These are phyloP conservation scores for Aspergillus pseudoviridinutans DNA, from an alignment of 2,329 filamentous ascomycete genomes.

Conservation along the genomic window DNA sequence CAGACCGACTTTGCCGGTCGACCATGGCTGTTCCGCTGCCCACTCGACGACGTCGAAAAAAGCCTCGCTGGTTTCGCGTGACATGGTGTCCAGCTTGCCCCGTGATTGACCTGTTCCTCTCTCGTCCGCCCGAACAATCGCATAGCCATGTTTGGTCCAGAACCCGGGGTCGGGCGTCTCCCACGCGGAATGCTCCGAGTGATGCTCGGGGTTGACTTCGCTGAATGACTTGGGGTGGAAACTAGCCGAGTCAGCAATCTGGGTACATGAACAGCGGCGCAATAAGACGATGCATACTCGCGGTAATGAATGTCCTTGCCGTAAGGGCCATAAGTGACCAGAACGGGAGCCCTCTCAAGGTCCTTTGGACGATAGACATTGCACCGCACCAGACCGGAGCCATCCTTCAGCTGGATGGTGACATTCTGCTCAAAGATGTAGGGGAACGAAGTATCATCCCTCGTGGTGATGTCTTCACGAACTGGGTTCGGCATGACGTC, in stretches of 20 bases:
- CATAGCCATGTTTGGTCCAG: conserved; percentile 55
- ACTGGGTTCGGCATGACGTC: conserved; percentile 23
- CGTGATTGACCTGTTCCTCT: conserved; percentile 50
- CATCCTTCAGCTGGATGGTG: conserved; percentile 41
- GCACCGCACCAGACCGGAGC: not conserved
- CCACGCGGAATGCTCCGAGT: conserved; percentile 54
- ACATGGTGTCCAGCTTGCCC: conserved; percentile 53
- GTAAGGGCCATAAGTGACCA: too few relatives aligned
- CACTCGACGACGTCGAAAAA: conserved; percentile 53
- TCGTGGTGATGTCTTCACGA: conserved; percentile 30
- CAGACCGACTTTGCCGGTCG: conserved; percentile 48
- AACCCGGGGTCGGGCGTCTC: conserved; percentile 56
- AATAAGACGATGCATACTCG: too few relatives aligned
- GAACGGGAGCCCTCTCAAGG: too few relatives aligned
- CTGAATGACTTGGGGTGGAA: conserved; percentile 9
- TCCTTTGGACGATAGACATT: too few relatives aligned
- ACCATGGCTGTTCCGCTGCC: conserved; percentile 50
- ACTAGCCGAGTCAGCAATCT: too few relatives aligned
- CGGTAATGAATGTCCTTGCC: too few relatives aligned
- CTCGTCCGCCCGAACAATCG: conserved; percentile 53
- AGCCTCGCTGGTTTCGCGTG: conserved; percentile 47
- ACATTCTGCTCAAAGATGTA: conserved; percentile 53
- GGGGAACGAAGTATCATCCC: conserved; percentile 30
- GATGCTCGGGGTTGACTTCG: conserved; percentile 53
- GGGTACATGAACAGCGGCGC: too few relatives aligned